phyloP scores from a whole-genome alignment of 306 rosid genomes.

The Cicer cuneatum region DNA sequence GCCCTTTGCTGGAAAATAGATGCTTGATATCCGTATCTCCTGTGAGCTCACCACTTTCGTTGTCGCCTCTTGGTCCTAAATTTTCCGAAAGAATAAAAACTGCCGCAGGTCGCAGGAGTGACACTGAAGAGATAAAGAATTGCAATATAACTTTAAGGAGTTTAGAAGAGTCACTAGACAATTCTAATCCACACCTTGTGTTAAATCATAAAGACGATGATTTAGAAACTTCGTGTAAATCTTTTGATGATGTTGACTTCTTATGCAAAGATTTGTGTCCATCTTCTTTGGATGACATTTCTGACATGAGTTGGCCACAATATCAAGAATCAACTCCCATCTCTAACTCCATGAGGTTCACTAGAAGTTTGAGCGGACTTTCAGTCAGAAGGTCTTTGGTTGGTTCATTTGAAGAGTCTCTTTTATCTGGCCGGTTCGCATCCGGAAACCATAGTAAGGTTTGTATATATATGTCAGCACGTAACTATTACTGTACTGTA shows the following conservation, averaged over 20 bases:
- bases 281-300: constrained; percentile 64
- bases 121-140: constrained; percentile 51
- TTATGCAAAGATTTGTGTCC: constrained; percentile 65
- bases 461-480: constrained; percentile 38
- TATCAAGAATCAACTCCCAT: constrained; percentile 59
- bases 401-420: constrained; percentile 98
- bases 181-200: constrained; percentile 50
- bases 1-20: constrained; percentile 61
- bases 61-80: constrained; percentile 95
- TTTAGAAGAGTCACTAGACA: constrained; percentile 51
- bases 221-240: constrained; percentile 53
- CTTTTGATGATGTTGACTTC: constrained; percentile 66
- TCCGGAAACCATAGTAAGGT: constrained; percentile 81
- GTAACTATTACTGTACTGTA: constrained; percentile 22
- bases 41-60: constrained; percentile 61
- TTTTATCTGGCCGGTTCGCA: constrained; percentile 87
- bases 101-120: constrained; percentile 50
- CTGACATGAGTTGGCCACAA: constrained; percentile 51
- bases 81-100: constrained; percentile 70
- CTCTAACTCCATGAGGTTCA: constrained; percentile 58
- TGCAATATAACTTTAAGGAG: constrained; percentile 48
- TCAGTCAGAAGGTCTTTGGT: constrained; percentile 88
- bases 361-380: constrained; percentile 85
- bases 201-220: constrained; percentile 54
- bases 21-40: constrained; percentile 52